Base-by-base conservation (phyloP, 164 flowering plant species). In the Nelumbo lutea region DNA sequence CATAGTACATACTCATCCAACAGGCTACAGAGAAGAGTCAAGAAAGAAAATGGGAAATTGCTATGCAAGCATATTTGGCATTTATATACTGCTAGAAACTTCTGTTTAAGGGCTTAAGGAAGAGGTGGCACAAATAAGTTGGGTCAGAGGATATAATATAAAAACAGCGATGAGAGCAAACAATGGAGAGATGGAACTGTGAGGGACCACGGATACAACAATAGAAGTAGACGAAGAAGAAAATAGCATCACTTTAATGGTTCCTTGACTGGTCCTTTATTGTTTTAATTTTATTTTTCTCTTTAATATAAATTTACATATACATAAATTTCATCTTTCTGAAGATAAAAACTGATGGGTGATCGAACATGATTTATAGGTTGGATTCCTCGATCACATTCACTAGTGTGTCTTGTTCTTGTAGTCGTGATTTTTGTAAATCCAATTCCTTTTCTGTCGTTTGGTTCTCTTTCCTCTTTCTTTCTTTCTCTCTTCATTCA, bases 161-260 rank as follows among this genome's bases (percentile, higher is more conserved):
- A 64, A 10, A n/a, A 45, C 1, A 45, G 14, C 59, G 64, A 62
- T 27, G 66, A 41, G 59, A 50, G 68, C 63, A 68, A 59, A 27
- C 27, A 27, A 27, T 69, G 67, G 70, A 64, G 65, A 68, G 75
- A 75, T 73, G 80, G 79, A 64, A 67, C 57, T 71, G 68, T 67
- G 66, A 62, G 62, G 71, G 68, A 62, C 27, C 27, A 27, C 67
- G 44, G 65, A 52, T 15, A 67, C 40, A 63, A 64, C 55, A 57
- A 15, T 9, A 69, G 45, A 42, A 62, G 38, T 1, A 44, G 44
- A 15, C 38, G 66, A 6, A 68, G 73, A 56, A 71, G 60, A 62
- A 58, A 46, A 76, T 73, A 73, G 73, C 40, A 40, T 39, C 13
- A 53, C 27, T 27, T 53, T 9, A 4, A 11, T 0, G 11, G 11